Base-by-base conservation (phyloP, 208 protist species). In the Spongospora subterranea region DNA sequence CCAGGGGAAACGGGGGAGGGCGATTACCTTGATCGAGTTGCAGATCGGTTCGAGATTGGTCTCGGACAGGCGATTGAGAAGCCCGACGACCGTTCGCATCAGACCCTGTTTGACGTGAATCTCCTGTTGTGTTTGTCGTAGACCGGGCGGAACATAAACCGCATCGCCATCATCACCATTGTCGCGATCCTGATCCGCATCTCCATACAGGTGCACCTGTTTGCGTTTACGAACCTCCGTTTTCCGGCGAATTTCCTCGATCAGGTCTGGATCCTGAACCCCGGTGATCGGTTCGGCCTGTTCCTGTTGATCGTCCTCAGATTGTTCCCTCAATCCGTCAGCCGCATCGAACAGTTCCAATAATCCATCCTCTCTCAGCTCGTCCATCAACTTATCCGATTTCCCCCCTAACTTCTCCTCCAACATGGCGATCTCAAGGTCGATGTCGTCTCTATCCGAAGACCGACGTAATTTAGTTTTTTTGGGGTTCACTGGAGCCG, bases 391-490 rank as follows among this genome's bases (percentile, higher is more conserved):
- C n/a, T 82, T 82, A 35, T 82, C 71, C 6, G 17, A 6, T 6
- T 82, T 35, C 6, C 71, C 50, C 13, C 50, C 71, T 40, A 82
- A n/a, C n/a, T 82, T 82, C 71, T 82, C 35, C n/a, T 82, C 71
- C 6, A 82, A n/a, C n/a, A 39, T 35, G 71, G n/a, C 6, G 35
- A 82, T 82, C 35, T 82, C 71, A 6, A 20, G 35, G n/a, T 82
- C 71, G 40, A 82, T 82, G 6, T 82, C 71, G 6, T 60, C 50
- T 24, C 6, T 60, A 6, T 6, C 50, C 50, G 6, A 29, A 29
- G 50, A 60, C 24, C 50, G 6, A 6, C n/a, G n/a, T n/a, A n/a
- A n/a, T n/a, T n/a, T n/a, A n/a, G n/a, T n/a, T n/a, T n/a, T n/a
- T n/a, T n/a, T n/a, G n/a, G n/a, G n/a, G n/a, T n/a, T n/a, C n/a